Evolutionary conservation across 2,329 filamentous ascomycete species (phyloP).

Genomic region (Neoarthrinium moseri): DNA sequence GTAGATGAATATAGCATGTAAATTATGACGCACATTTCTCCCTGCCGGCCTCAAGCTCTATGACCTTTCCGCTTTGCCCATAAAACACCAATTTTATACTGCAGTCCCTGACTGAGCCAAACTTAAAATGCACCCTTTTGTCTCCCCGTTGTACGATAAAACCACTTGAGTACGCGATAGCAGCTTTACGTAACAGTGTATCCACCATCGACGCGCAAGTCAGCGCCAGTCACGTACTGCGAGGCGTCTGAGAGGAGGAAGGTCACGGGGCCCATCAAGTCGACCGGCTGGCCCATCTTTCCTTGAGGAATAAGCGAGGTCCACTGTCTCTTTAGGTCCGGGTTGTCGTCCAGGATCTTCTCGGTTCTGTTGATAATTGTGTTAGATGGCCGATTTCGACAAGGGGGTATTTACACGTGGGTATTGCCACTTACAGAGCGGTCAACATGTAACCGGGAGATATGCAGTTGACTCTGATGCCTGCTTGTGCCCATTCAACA

Average conservation of each 20-base stretch:
- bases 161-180: no score
- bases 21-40: no score
- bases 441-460: conserved; percentile 97
- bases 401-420: no score
- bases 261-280: conserved; percentile 89
- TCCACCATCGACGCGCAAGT: conserved; percentile 82
- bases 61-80: no score
- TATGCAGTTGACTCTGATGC: conserved; percentile 93
- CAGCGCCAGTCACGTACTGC: conserved; percentile 69
- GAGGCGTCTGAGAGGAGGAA: conserved; percentile 81
- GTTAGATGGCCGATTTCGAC: no score
- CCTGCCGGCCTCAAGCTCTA: no score
- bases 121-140: no score
- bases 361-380: conserved; percentile 60
- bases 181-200: conserved; percentile 74
- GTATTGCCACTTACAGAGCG: conserved; percentile 74
- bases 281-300: conserved; percentile 89
- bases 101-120: no score
- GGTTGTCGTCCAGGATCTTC: conserved; percentile 93
- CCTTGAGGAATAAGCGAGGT: conserved; percentile 87
- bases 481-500: conserved; percentile 87
- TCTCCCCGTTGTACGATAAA: no score
- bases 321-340: conserved; percentile 87
- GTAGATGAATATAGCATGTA: no score
- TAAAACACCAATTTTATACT: no score